A percentile compares a stretch with the other conserved stretches of the same genome.
phyloP scores from a whole-genome alignment of 495 filamentous ascomycete species.

The Podospora tetraspora region DNA sequence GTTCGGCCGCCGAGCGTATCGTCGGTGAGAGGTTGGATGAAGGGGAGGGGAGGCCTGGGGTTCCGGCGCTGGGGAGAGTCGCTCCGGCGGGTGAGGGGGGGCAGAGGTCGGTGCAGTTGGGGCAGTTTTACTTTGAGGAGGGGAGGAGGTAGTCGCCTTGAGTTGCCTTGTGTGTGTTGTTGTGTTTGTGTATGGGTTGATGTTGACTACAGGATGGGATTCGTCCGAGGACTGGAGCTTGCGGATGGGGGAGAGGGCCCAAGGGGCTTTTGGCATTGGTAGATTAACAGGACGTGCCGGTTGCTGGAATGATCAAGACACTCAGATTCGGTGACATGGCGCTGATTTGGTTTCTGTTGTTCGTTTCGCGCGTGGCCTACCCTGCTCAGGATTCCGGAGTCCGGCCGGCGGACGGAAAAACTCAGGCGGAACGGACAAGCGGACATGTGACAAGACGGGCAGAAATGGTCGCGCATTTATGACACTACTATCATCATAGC shows the following conservation, averaged over 20 bases:
- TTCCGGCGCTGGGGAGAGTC: constrained; percentile 35
- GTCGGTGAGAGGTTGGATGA: constrained; percentile 46
- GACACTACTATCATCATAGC: neutral
- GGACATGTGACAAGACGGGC: too few species aligned
- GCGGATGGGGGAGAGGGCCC: neutral
- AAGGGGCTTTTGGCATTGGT: neutral
- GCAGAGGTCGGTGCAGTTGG: constrained; percentile 45
- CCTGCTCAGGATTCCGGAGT: neutral
- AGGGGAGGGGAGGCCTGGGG: constrained; percentile 33
- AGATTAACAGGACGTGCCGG: neutral
- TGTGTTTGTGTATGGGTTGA: neutral
- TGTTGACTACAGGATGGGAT: neutral
- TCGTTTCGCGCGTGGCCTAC: neutral
- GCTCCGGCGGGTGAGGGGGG: constrained; percentile 17
- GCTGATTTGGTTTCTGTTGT: neutral
- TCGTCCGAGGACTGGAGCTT: neutral
- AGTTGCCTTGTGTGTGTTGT: neutral
- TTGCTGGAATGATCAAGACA: neutral
- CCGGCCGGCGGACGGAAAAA: neutral
- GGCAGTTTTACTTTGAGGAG: constrained; percentile 52
- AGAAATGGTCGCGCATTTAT: neutral
- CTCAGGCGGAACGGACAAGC: too few species aligned
- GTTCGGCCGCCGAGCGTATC: constrained; percentile 46
- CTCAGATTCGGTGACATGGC: neutral
- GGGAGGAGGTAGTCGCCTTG: constrained; percentile 23